phyloP scores from a whole-genome alignment of 768 basidiomycete genomes.

The Exsudoporus frostii region DNA sequence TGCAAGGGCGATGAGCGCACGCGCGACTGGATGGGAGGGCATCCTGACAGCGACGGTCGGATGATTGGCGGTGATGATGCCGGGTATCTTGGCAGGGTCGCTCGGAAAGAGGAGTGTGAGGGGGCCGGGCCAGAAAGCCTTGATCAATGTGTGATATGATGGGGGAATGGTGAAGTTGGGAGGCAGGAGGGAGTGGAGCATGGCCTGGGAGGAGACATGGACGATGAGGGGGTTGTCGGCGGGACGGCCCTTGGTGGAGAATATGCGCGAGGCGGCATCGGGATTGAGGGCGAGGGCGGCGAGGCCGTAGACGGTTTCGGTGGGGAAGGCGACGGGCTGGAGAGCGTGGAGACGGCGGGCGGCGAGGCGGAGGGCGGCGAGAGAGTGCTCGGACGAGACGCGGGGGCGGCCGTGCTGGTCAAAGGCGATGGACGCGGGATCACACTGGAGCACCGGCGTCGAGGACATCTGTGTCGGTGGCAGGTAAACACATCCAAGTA shows the following conservation, averaged over 20 bases:
- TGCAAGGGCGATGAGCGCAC: conserved; percentile 77
- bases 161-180: conserved; percentile 54
- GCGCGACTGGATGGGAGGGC: conserved; percentile 91
- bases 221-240: conserved; percentile 97
- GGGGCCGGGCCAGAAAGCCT: conserved; percentile 92
- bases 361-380: conserved; percentile 52
- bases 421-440: conserved; percentile 62
- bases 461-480: conserved; percentile 1
- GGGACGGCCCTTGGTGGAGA: conserved; percentile 86
- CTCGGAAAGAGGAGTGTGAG: conserved; percentile 89
- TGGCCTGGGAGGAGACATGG: conserved; percentile 81
- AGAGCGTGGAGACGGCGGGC: conserved; percentile 45
- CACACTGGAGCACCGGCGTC: conserved; percentile 55
- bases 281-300: conserved; percentile 76
- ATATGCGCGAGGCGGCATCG: conserved; percentile 69
- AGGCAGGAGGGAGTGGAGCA: conserved; percentile 79
- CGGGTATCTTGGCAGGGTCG: conserved; percentile 56
- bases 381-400: conserved; percentile 50
- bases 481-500: conserved; percentile 3
- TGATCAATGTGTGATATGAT: conserved; percentile 72
- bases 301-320: conserved; percentile 98
- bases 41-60: conserved; percentile 87
- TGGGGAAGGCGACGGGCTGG: conserved; percentile 83
- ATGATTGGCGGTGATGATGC: conserved; percentile 76
- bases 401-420: conserved; percentile 41